These are phyloP conservation scores for Orbilia brochopaga DNA, from an alignment of 2,329 filamentous ascomycete genomes.

Conservation along the genomic window DNA sequence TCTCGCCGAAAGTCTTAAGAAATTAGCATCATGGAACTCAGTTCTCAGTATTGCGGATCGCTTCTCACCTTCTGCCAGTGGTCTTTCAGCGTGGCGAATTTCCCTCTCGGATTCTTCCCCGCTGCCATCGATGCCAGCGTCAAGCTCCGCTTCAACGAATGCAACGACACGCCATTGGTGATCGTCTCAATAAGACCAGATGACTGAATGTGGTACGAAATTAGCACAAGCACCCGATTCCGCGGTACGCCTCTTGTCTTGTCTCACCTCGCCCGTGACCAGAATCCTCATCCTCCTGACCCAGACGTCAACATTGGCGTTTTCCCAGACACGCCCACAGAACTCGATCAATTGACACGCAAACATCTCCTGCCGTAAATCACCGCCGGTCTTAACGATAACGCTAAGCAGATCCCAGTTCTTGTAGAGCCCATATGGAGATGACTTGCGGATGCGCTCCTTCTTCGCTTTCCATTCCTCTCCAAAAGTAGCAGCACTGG, in stretches of 20 bases:
- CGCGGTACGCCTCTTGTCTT: slow-evolving; percentile 10
- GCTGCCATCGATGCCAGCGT: slow-evolving; percentile 76
- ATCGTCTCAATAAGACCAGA: slow-evolving; percentile 87
- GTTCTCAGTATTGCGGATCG: slow-evolving; percentile 1
- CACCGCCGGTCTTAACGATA: slow-evolving; percentile 84
- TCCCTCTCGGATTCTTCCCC: slow-evolving; percentile 73
- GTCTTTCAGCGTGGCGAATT: slow-evolving; percentile 79
- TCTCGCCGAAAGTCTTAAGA: slow-evolving; percentile 68
- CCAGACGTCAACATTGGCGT: slow-evolving; percentile 79
- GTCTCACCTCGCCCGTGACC: slow-evolving; percentile 72
- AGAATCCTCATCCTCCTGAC: slow-evolving; percentile 86
- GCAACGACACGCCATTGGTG: slow-evolving; percentile 84
- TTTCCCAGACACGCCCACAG: slow-evolving; percentile 80
- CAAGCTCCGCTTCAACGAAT: slow-evolving; percentile 80
- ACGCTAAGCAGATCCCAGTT: slow-evolving; percentile 88
- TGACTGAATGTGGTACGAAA: slow-evolving; percentile 59
- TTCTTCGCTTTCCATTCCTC: slow-evolving; percentile 85
- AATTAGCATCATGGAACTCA: slow-evolving; percentile 19
- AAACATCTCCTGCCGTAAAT: slow-evolving; percentile 83
- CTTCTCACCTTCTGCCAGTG: slow-evolving; percentile 72
- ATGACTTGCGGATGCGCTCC: slow-evolving; percentile 80
- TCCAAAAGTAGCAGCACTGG: slow-evolving; percentile 82
- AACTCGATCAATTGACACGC: slow-evolving; percentile 83
- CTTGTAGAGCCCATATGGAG: slow-evolving; percentile 86
- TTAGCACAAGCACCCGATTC: slow-evolving; percentile 25